Conservation (phyloP, 495 filamentous ascomycete species). For the Apiosordaria backusii region DNA sequence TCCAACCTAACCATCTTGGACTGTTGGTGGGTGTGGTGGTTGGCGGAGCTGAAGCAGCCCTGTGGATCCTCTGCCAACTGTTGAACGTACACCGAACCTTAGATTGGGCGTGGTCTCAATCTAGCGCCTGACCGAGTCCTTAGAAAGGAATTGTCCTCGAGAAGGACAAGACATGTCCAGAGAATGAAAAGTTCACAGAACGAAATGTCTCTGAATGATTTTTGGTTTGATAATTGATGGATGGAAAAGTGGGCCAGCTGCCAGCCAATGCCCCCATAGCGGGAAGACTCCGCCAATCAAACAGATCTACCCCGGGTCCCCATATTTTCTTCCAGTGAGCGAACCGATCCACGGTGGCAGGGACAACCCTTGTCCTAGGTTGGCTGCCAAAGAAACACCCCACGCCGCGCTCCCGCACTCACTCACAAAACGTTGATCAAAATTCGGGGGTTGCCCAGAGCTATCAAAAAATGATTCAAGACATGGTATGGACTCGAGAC, state of each 20-base stretch:
- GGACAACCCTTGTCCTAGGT: constrained; percentile 12
- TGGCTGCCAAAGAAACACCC: constrained; percentile 13
- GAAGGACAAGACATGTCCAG: not conserved
- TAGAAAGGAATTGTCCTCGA: not conserved
- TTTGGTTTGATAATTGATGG: constrained; percentile 7
- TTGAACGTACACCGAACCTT: not conserved
- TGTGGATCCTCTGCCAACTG: not conserved
- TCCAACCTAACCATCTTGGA: not conserved
- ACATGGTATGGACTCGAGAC: not conserved
- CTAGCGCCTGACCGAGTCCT: not conserved
- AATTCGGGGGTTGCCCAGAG: not conserved
- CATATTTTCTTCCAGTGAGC: constrained; percentile 9
- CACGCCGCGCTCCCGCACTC: constrained; percentile 16
- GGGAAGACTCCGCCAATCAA: constrained; percentile 14
- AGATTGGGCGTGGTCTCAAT: not conserved
- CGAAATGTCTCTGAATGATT: constrained; percentile 9
- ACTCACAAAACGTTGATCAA: not conserved
- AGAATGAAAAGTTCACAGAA: not conserved
- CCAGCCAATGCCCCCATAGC: not conserved
- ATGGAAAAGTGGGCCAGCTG: constrained; percentile 3
- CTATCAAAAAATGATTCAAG: not conserved
- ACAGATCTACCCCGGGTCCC: constrained; percentile 10
- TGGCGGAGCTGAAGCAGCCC: not conserved
- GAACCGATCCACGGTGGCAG: constrained; percentile 7
- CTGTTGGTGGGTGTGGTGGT: not conserved